A percentile compares a stretch with the other conserved stretches of the same genome.
Conservation (phyloP, 148 eudicot genomes). For the Agrostemma githago region DNA sequence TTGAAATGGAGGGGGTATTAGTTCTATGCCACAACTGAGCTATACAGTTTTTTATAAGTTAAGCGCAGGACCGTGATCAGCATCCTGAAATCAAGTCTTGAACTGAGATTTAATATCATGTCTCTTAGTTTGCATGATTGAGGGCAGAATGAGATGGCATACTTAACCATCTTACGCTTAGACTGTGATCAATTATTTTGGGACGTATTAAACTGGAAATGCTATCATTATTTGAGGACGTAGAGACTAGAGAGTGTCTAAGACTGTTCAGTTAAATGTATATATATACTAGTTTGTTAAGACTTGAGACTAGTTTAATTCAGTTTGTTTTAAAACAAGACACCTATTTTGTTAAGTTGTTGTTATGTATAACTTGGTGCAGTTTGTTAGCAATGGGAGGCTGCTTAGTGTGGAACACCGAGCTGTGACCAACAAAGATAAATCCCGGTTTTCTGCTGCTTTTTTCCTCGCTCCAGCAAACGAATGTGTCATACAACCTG, state of each 20-base stretch:
- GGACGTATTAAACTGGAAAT: neutral
- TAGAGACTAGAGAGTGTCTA: neutral
- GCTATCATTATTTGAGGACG: neutral
- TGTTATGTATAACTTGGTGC: neutral
- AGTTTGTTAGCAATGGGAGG: conserved; percentile 27
- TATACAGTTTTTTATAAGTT: too few species aligned
- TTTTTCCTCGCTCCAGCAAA: conserved; percentile 16
- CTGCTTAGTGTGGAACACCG: conserved; percentile 24
- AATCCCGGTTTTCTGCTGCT: conserved; percentile 16
- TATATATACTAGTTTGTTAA: neutral
- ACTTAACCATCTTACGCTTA: neutral
- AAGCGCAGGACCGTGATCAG: too few species aligned
- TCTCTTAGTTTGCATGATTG: neutral
- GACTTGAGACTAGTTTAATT: neutral
- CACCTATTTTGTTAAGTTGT: neutral
- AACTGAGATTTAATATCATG: neutral
- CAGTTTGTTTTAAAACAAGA: conserved; percentile 4
- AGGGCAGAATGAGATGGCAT: neutral
- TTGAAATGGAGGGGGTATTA: too few species aligned
- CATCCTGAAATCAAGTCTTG: too few species aligned
- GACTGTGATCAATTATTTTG: neutral
- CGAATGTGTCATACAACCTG: conserved; percentile 22
- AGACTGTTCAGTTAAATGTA: neutral
- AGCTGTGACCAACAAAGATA: conserved; percentile 23
- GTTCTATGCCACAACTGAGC: too few species aligned